Evolutionary conservation across 805 yeast genomes (phyloP).

Genomic region (Teunomyces lycoperdinae): DNA sequence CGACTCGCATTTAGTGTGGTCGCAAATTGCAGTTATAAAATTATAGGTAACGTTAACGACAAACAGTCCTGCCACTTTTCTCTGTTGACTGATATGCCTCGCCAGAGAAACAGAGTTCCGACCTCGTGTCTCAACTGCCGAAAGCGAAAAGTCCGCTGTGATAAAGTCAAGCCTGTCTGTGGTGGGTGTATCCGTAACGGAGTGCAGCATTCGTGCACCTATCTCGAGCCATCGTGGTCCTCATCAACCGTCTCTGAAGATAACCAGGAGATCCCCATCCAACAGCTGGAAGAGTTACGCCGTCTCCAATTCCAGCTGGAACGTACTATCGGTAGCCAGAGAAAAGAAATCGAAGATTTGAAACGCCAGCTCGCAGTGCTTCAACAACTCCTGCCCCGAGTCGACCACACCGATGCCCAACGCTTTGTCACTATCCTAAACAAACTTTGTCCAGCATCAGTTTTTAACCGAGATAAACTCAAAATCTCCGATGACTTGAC

Average conservation of each 20-base stretch:
- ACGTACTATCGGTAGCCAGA: conserved; percentile 21
- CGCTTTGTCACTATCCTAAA: conserved; percentile 16
- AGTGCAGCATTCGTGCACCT: conserved; percentile 39
- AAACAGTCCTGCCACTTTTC: background rate
- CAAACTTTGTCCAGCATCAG: conserved; percentile 18
- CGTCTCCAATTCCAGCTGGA: conserved; percentile 17
- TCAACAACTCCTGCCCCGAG: conserved; percentile 9
- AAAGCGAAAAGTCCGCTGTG: conserved; percentile 43
- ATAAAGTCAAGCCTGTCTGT: conserved; percentile 39
- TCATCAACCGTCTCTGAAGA: background rate
- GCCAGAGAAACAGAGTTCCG: conserved; percentile 36
- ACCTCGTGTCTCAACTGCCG: conserved; percentile 40
- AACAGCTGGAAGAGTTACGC: conserved; percentile 13
- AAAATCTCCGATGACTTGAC: conserved; percentile 16
- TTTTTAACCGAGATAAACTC: conserved; percentile 8
- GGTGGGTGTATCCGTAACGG: conserved; percentile 41
- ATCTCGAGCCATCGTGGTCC: conserved; percentile 41
- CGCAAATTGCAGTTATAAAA: background rate
- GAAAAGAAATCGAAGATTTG: conserved; percentile 31
- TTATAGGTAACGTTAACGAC: background rate
- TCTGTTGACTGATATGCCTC: background rate
- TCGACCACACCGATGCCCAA: background rate
- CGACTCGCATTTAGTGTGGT: conserved; percentile 2
- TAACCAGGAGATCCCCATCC: background rate
- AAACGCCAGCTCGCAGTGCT: conserved; percentile 24